Evolutionary conservation across 352 stramenopile species (phyloP), one percentile per base, ranked within the genome.

Genomic region (Pythium phragmiticola): DNA sequence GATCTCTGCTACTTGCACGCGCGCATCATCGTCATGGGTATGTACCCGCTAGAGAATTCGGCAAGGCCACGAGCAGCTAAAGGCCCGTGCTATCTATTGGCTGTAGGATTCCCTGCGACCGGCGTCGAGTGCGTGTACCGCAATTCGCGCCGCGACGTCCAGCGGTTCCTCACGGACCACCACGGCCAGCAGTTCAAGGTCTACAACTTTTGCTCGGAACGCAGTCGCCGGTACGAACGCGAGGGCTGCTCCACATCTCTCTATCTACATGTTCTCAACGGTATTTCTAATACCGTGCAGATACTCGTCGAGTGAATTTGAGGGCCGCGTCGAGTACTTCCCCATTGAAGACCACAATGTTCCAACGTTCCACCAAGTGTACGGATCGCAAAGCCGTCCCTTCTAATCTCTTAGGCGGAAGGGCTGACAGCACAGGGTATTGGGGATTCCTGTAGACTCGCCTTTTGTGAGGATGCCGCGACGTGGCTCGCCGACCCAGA

Each of bases 311-410:
- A 69, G 23, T 23, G 75, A 81, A 21, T 92, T 92, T 64, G 70
- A 74, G 0, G 68, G 56, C 16, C 77, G 74, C 7, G 72, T 70
- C 33, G 80, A 81, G 69, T 72, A 67, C 41, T 88, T 82, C 42
- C 79, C 83, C 11, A 81, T 90, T 58, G 80, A 92, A 67, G 83
- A 92, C 56, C 83, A 92, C 59, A 88, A 90, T 47, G 73, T 92
- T 3, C 83, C 83, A 9, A 79, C 76, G 7, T 75, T 90, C 28
- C 73, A 90, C 49, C 77, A 87, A 61, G 72, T 87, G 81, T 92
- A 65, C 48, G 73, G 61, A 11, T 65, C 16, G 16, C 26, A 48
- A 21, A 19, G 11, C 4, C 33, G 28, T 30, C 26, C 26, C 26
- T 55, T 34, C 6, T 48, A 57, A 14, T 28, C 1, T 30, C 16